A percentile compares a stretch with the other conserved stretches of the same genome.
Conservation (phyloP, 1,284 basidiomycete species). For the Pascua sp. region DNA sequence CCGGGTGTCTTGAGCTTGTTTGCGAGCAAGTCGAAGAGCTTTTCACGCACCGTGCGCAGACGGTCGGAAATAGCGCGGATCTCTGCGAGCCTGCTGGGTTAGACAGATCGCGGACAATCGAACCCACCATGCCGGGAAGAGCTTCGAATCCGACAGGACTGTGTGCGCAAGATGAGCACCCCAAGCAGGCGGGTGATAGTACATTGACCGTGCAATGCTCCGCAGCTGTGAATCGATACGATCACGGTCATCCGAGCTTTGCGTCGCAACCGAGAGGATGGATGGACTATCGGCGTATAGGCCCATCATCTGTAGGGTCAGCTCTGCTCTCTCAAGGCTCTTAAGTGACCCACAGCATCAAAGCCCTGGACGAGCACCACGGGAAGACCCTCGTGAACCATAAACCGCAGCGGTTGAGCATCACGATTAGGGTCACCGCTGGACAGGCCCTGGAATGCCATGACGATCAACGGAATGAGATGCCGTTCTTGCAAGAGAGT, state of each 20-base stretch:
- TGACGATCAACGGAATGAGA: slow-evolving; percentile 43
- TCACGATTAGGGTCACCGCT: slow-evolving; percentile 44
- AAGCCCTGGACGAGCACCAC: slow-evolving; percentile 47
- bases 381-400: slow-evolving; percentile 47
- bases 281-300: slow-evolving; percentile 46
- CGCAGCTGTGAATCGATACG: slow-evolving; percentile 45
- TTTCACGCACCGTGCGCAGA: slow-evolving; percentile 83
- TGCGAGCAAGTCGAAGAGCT: slow-evolving; percentile 72
- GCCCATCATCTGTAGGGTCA: slow-evolving; percentile 42
- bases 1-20: slow-evolving; percentile 81
- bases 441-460: slow-evolving; percentile 46
- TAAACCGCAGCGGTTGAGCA: slow-evolving; percentile 45
- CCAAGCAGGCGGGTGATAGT: slow-evolving; percentile 45
- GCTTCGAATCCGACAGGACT: slow-evolving; percentile 40
- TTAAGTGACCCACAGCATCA: slow-evolving; percentile 44
- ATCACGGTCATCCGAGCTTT: slow-evolving; percentile 32
- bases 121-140: slow-evolving; percentile 58
- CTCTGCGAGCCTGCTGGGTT: slow-evolving; percentile 61
- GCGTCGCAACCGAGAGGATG: slow-evolving; percentile 42
- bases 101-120: slow-evolving; percentile 29
- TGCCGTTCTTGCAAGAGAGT: slow-evolving; percentile 39
- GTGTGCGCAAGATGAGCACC: slow-evolving; percentile 44
- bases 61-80: slow-evolving; percentile 87
- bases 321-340: background rate
- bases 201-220: slow-evolving; percentile 35